These are phyloP conservation scores for Trichoderma endophyticum DNA, from an alignment of 2,329 filamentous ascomycete genomes.

Conservation along the genomic window DNA sequence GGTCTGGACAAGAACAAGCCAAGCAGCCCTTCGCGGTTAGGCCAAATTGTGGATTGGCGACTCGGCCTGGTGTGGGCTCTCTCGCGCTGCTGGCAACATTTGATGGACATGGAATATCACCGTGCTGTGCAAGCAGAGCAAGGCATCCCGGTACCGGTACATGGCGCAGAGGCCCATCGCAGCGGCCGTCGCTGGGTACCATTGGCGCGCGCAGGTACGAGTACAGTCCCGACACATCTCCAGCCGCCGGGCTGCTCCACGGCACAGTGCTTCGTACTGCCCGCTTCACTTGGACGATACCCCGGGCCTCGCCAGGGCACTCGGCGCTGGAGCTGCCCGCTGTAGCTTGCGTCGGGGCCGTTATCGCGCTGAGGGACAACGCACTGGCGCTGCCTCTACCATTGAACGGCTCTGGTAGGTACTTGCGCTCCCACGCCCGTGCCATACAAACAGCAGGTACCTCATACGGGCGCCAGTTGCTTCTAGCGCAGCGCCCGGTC, in stretches of 20 bases:
- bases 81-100: not conserved
- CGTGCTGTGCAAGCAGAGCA: not conserved
- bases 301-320: slow-evolving; percentile 10
- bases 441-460: not conserved
- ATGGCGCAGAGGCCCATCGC: not conserved
- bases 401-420: not conserved
- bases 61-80: slow-evolving; percentile 10
- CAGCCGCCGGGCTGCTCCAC: slow-evolving; percentile 6
- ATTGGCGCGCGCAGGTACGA: not conserved
- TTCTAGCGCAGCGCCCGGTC: slow-evolving; percentile 7
- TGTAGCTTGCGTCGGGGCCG: not conserved
- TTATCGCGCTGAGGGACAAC: slow-evolving; percentile 10
- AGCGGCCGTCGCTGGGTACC: not conserved
- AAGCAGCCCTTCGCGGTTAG: slow-evolving; percentile 17
- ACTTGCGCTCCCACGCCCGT: not conserved
- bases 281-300: not conserved
- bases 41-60: slow-evolving; percentile 14
- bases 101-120: not conserved
- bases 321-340: slow-evolving; percentile 13
- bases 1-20: slow-evolving; percentile 4
- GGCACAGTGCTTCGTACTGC: not conserved
- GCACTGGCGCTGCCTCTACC: not conserved
- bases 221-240: not conserved
- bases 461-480: not conserved
- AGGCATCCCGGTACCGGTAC: not conserved